Evolutionary conservation across 352 stramenopile genomes (phyloP), one percentile per base, ranked within the genome.

Genomic region (Phytophthora nicotianae): DNA sequence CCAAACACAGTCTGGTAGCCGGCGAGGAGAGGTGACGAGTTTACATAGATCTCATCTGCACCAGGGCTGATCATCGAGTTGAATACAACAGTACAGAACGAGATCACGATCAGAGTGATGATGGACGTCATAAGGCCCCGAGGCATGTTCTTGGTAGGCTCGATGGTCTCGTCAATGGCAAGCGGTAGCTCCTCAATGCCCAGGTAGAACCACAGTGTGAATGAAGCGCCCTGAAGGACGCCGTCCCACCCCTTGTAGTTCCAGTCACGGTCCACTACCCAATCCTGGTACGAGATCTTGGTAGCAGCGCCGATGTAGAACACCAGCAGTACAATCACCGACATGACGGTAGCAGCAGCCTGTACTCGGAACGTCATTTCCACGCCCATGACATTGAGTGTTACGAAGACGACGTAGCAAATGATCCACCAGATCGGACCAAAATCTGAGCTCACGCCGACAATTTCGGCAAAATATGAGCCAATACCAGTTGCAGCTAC

Each of bases 321-420:
- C 47, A 88, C 73, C 10, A 83, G 26, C 19, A 88, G 57, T 11
- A 86, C 55, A n/a, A 79, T 33, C 50, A 88, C 75, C 16, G 72
- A 81, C 20, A 88, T 50, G 14, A 86, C 56, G 3, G 79, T 88
- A 17, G 66, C 62, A 5, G 73, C 49, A 7, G 79, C 59, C 53
- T 88, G 79, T 11, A 86, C 75, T 20, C 79, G 79, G 75, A 88
- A 88, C n/a, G 75, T 84, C 62, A 88, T 75, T 42, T 83, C 79
- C 9, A 88, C 61, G 24, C 79, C 79, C 43, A 76, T 60, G 49
- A 86, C 50, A 50, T 88, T 88, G 33, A 88, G 74, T 13, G 58
- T 60, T 14, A 81, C 73, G 50, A 88, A 88, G 17, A 88, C 40
- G 21, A 86, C 37, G 63, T 84, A 86, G 56, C 82, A 86, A 11